phyloP scores from a whole-genome alignment of 2,329 filamentous ascomycete species.

The Alternaria sp. region DNA sequence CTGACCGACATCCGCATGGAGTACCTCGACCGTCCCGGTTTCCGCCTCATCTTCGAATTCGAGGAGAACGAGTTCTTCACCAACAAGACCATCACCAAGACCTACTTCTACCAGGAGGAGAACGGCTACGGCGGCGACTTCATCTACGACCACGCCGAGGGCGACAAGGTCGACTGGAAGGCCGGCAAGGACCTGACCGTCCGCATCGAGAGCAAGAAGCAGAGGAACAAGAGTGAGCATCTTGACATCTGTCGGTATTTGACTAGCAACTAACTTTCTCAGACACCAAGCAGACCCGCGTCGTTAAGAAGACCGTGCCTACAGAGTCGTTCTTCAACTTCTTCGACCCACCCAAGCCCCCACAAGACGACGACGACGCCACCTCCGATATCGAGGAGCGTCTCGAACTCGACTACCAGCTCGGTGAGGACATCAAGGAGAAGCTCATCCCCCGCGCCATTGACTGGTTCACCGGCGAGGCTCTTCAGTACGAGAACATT shows the following conservation, averaged over 20 bases:
- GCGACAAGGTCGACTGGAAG: constrained; percentile 98
- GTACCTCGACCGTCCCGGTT: constrained; percentile 96
- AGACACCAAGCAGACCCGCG: constrained; percentile 99
- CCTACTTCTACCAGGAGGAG: constrained; percentile 99
- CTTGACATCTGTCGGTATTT: too few species aligned
- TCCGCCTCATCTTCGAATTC: constrained; percentile 98
- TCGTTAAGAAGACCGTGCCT: constrained; percentile 98
- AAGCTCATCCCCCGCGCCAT: constrained; percentile 98
- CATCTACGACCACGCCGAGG: constrained; percentile 99
- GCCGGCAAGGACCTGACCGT: constrained; percentile 90
- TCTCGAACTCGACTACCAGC: constrained; percentile 96
- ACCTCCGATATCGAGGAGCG: constrained; percentile 95
- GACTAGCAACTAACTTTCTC: constrained; percentile 20
- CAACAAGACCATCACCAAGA: constrained; percentile 97
- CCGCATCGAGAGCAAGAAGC: constrained; percentile 97
- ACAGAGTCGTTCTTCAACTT: constrained; percentile 98
- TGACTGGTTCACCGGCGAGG: constrained; percentile 99
- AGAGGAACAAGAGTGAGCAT: constrained; percentile 94
- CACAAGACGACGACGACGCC: constrained; percentile 78
- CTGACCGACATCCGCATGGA: constrained; percentile 97
- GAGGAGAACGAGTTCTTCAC: constrained; percentile 94
- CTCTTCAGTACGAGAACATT: constrained; percentile 93
- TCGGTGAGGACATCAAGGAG: constrained; percentile 99
- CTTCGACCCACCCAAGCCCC: constrained; percentile 90
- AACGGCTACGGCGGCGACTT: constrained; percentile 98